phyloP scores from a whole-genome alignment of 2,329 filamentous ascomycete genomes.

The Ramularia collo-cygni region DNA sequence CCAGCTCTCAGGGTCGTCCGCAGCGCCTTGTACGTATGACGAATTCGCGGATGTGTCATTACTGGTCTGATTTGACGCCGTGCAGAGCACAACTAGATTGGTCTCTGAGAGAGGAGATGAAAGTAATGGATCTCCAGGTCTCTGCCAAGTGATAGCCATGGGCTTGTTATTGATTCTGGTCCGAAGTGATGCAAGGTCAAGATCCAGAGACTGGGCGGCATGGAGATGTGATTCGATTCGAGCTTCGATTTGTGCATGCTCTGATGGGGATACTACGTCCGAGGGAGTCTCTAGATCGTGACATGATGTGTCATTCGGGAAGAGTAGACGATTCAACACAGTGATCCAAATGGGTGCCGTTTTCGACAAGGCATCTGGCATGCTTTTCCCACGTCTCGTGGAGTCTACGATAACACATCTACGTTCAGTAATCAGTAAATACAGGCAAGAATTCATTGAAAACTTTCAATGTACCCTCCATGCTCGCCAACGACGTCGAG shows the following conservation, averaged over 20 bases:
- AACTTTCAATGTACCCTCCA: constrained; percentile 52
- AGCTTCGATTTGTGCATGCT: constrained; percentile 70
- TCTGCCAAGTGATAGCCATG: constrained; percentile 72
- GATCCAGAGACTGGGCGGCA: constrained; percentile 51
- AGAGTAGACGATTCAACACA: constrained; percentile 73
- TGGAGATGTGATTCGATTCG: constrained; percentile 51
- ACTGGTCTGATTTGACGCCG: constrained; percentile 68
- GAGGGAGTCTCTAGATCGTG: constrained; percentile 64
- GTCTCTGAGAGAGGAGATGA: constrained; percentile 35
- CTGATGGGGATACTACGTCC: constrained; percentile 64
- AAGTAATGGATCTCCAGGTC: constrained; percentile 53
- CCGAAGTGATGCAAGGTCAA: constrained; percentile 52
- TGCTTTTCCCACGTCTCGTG: constrained; percentile 84
- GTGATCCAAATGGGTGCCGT: constrained; percentile 91
- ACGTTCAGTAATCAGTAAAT: neutral
- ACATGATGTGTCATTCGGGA: constrained; percentile 48
- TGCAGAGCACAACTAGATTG: constrained; percentile 75
- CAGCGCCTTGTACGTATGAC: constrained; percentile 88
- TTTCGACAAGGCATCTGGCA: constrained; percentile 91
- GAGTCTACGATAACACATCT: constrained; percentile 85
- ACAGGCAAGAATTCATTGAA: neutral
- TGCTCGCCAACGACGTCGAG: constrained; percentile 58
- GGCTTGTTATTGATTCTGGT: constrained; percentile 57
- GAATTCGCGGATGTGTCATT: constrained; percentile 59
- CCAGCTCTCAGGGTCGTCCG: constrained; percentile 94